Conservation (phyloP, 768 basidiomycete species). For the Mycena rebaudengoi region DNA sequence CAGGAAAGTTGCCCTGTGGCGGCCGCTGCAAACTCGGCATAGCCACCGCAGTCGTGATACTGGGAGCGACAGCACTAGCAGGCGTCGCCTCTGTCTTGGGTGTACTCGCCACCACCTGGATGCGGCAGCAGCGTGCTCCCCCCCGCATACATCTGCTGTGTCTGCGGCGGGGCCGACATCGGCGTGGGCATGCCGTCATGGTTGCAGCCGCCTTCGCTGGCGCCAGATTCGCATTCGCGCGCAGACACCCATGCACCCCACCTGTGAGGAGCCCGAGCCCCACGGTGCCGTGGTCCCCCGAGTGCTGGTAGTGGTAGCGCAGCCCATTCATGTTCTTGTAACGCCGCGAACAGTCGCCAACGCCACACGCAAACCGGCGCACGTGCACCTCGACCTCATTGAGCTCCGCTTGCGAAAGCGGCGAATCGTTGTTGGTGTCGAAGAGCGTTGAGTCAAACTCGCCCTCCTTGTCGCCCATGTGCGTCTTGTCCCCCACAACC, state of each 20-base stretch:
- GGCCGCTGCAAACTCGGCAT: no score
- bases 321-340: constrained; percentile 99
- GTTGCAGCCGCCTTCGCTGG: not conserved
- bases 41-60: no score
- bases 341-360: constrained; percentile 84
- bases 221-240: not conserved
- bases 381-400: constrained; percentile 65
- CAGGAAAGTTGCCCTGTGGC: no score
- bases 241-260: constrained; percentile 68
- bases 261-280: constrained; percentile 86
- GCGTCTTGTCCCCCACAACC: constrained; percentile 71
- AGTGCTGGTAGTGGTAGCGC: constrained; percentile 96
- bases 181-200: not conserved
- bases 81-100: no score
- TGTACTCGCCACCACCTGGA: constrained; percentile 21
- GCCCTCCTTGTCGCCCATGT: constrained; percentile 87
- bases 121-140: constrained; percentile 29
- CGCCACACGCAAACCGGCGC: constrained; percentile 89
- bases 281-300: constrained; percentile 92
- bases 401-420: constrained; percentile 26
- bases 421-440: no score
- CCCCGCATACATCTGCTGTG: constrained; percentile 26
- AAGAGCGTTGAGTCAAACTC: constrained; percentile 94
- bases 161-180: constrained; percentile 13
- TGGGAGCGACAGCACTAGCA: no score